Evolutionary conservation across 1,284 basidiomycete genomes (phyloP), one percentile per base, ranked within the genome.

Genomic region (Puccinia novopanici): DNA sequence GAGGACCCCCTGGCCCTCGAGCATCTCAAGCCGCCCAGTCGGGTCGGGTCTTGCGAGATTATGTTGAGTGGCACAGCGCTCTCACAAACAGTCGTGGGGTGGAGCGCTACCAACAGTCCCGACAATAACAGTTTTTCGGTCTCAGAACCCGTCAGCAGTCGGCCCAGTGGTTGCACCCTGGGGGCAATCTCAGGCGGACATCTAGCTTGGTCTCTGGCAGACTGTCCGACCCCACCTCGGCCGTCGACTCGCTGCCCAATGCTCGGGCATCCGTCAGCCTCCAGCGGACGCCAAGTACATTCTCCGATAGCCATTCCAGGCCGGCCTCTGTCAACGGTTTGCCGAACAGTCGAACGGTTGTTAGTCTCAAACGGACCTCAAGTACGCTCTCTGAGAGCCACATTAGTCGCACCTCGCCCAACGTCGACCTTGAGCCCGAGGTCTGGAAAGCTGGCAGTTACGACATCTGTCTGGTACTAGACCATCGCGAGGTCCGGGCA

Each of bases 381-480:
- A 57, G 54, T 55, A 13, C 22, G 24, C 70, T 54, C 19, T 73
- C 70, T 2, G 70, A 73, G 50, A 73, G 50, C 27, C 42, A 45
- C 48, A 48, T 68, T 22, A 68, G 27, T 9, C 67, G 48, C 12
- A 22, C 50, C 34, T 27, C 50, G 70, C 40, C 61, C 24, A 40
- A 54, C 72, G 81, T 15, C 86, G 80, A 84, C 0, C n/a, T 81
- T 81, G 82, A 84, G 74, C 75, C 84, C 34, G 83, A 84, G 52
- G 82, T 83, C 17, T 81, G 67, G 70, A 75, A 67, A 67, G 59
- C 70, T 72, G 71, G 82, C 8, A 86, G 87, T 19, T 90, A 88
- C 84, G 87, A 87, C 12, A 87, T 90, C 65, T 83, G 87, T 59
- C 85, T 90, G 27, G 82, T 90, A 55, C 84, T 90, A 68, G 89